Conservation (phyloP, 768 basidiomycete species). For the Crepidotus variabilis region DNA sequence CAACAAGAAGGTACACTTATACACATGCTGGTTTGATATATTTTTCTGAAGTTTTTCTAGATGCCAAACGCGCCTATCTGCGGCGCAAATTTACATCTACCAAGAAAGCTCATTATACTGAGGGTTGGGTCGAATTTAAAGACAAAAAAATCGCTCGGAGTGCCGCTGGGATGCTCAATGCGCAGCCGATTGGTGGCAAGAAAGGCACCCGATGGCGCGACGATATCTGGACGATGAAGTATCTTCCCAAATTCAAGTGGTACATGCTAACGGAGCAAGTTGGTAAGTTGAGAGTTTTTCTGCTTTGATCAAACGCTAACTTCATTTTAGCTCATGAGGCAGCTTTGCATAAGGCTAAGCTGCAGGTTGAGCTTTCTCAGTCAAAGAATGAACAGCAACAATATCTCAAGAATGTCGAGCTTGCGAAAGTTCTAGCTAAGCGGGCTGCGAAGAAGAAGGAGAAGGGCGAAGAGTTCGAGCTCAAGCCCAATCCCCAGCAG, state of each 20-base stretch:
- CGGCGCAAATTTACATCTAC: constrained; percentile 78
- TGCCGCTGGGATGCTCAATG: constrained; percentile 94
- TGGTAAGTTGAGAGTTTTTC: constrained; percentile 51
- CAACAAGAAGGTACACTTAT: constrained; percentile 77
- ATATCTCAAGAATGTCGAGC: constrained; percentile 91
- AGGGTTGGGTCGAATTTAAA: constrained; percentile 98
- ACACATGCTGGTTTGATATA: constrained; percentile 1
- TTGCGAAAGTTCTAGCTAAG: constrained; percentile 82
- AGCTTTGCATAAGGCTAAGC: constrained; percentile 78
- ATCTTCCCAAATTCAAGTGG: constrained; percentile 97
- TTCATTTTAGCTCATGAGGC: constrained; percentile 78
- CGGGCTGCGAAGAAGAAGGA: constrained; percentile 65
- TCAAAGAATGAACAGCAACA: constrained; percentile 87
- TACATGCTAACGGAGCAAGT: constrained; percentile 98
- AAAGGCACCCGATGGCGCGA: constrained; percentile 90
- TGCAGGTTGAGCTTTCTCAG: constrained; percentile 89
- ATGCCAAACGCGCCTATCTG: constrained; percentile 84
- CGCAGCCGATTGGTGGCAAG: constrained; percentile 91
- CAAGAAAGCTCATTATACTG: constrained; percentile 84
- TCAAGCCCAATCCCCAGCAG: constrained; percentile 30
- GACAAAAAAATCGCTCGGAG: constrained; percentile 89
- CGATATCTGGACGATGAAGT: constrained; percentile 99
- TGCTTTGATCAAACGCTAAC: neutral
- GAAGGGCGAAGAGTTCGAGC: constrained; percentile 49
- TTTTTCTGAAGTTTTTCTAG: constrained; percentile 30